phyloP scores from a whole-genome alignment of 2,329 filamentous ascomycete genomes.

The Achaetomium macrosporum region DNA sequence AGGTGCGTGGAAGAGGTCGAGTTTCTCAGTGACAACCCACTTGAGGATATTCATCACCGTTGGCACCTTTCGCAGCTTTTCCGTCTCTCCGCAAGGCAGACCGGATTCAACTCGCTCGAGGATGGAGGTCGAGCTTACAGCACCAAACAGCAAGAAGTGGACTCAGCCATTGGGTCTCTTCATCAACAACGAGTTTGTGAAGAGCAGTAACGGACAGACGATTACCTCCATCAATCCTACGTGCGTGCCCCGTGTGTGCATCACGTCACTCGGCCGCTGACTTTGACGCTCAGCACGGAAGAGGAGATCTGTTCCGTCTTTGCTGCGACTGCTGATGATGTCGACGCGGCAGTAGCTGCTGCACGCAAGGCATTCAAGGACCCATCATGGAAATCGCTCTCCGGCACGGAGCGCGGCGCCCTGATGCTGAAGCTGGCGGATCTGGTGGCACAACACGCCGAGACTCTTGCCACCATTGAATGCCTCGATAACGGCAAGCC shows the following conservation, averaged over 20 bases:
- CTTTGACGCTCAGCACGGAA: slow-evolving; percentile 42
- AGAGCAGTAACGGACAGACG: slow-evolving; percentile 58
- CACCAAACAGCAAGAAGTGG: slow-evolving; percentile 70
- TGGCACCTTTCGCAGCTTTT: slow-evolving; percentile 13
- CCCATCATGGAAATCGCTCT: slow-evolving; percentile 61
- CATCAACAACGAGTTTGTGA: slow-evolving; percentile 76
- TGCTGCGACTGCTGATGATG: slow-evolving; percentile 60
- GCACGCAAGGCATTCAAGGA: slow-evolving; percentile 63
- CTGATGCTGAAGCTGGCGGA: slow-evolving; percentile 66
- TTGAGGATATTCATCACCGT: background rate
- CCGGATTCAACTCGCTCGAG: slow-evolving; percentile 8
- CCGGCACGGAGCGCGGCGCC: slow-evolving; percentile 60
- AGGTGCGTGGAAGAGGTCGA: background rate
- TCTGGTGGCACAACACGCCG: slow-evolving; percentile 59
- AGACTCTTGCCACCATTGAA: slow-evolving; percentile 49
- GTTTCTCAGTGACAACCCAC: background rate
- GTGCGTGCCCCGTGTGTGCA: slow-evolving; percentile 36
- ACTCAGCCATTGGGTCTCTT: slow-evolving; percentile 71
- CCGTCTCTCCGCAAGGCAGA: slow-evolving; percentile 8
- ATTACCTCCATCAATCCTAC: slow-evolving; percentile 64
- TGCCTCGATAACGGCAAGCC: slow-evolving; percentile 80
- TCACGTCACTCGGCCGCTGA: background rate
- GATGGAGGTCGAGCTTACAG: slow-evolving; percentile 55
- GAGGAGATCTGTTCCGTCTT: slow-evolving; percentile 65
- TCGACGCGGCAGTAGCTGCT: slow-evolving; percentile 63